A percentile compares a stretch with the other conserved stretches of the same genome.
These are phyloP conservation scores for Sechiopsis laciniata DNA, from an alignment of 306 rosid species.

Conservation along the genomic window DNA sequence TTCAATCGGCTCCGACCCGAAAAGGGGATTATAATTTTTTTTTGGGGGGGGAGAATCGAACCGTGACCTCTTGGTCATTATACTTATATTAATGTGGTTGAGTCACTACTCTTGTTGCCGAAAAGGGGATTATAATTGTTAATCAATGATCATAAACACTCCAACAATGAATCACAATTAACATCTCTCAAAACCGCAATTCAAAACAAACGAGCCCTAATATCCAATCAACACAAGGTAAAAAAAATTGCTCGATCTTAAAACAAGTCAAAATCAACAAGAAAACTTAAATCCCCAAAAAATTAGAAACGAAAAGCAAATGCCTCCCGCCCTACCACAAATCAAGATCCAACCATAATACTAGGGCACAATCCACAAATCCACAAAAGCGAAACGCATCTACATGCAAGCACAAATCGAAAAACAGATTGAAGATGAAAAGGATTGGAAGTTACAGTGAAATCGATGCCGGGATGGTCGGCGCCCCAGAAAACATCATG, in stretches of 20 bases:
- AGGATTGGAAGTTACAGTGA: constrained; percentile 40
- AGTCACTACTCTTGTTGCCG: neutral
- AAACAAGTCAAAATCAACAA: too few relatives aligned
- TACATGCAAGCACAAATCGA: neutral
- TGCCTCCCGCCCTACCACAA: neutral
- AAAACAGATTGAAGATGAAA: neutral
- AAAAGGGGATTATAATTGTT: neutral
- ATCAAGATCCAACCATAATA: neutral
- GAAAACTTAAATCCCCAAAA: neutral
- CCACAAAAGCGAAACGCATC: neutral
- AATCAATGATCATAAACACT: neutral
- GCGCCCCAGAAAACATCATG: constrained; percentile 88
- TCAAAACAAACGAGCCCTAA: too few relatives aligned
- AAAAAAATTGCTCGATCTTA: too few relatives aligned
- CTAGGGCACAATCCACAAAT: neutral
- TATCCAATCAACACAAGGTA: too few relatives aligned
- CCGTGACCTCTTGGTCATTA: too few relatives aligned
- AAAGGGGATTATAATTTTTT: too few relatives aligned
- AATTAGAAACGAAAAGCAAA: neutral
- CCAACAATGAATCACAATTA: neutral
- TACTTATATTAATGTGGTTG: too few relatives aligned
- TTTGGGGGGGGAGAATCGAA: too few relatives aligned
- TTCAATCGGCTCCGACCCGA: neutral
- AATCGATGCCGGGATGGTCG: constrained; percentile 94
- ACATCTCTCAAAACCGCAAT: neutral